phyloP scores from a whole-genome alignment of 495 filamentous ascomycete genomes.

The Penicillium canariense region DNA sequence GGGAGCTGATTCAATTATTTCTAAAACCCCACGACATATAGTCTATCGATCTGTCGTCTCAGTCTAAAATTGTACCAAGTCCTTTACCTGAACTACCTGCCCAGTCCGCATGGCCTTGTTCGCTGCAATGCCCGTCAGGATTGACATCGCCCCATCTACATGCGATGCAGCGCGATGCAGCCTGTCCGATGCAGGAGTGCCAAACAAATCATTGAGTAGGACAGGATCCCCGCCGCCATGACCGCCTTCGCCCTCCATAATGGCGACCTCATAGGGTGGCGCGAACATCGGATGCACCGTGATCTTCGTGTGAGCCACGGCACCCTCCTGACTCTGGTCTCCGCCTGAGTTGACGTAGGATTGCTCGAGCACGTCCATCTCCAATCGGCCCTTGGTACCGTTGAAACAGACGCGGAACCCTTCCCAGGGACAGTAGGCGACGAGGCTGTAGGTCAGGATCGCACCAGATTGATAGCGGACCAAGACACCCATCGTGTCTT shows the following conservation, averaged over 20 bases:
- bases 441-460: slow-evolving; percentile 32
- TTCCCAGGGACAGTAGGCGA: slow-evolving; percentile 36
- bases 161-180: slow-evolving; percentile 35
- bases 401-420: slow-evolving; percentile 36
- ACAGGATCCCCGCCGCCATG: slow-evolving; percentile 36
- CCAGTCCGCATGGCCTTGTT: slow-evolving; percentile 55
- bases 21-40: background rate
- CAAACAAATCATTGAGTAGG: slow-evolving; percentile 33
- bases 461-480: slow-evolving; percentile 47
- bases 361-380: slow-evolving; percentile 35
- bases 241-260: slow-evolving; percentile 24
- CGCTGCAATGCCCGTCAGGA: slow-evolving; percentile 56
- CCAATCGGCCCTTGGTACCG: slow-evolving; percentile 29
- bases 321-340: slow-evolving; percentile 32
- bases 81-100: slow-evolving; percentile 29
- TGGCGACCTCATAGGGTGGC: slow-evolving; percentile 26
- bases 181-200: slow-evolving; percentile 18
- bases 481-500: slow-evolving; percentile 59
- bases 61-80: slow-evolving; percentile 22
- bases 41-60: background rate
- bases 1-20: no score
- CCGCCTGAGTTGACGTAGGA: slow-evolving; percentile 37
- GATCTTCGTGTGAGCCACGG: slow-evolving; percentile 45
- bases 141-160: slow-evolving; percentile 54
- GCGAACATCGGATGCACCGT: slow-evolving; percentile 35